Conservation (phyloP, 805 yeast species). For the Kodamaea kakaduensis region DNA sequence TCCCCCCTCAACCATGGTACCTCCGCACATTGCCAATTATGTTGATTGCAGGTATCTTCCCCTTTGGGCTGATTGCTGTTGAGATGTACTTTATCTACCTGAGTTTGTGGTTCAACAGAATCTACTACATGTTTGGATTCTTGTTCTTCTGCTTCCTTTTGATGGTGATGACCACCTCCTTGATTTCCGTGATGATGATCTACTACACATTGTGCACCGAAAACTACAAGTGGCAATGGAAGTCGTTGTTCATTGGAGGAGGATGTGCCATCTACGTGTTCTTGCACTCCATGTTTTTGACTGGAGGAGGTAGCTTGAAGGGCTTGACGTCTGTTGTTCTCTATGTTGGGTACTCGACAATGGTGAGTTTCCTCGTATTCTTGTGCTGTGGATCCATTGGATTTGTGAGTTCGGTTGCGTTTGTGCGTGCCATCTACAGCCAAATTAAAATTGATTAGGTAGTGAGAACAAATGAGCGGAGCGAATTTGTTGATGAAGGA, state of each 20-base stretch:
- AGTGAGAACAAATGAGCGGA: too few species aligned
- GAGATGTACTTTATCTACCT: slow-evolving; percentile 91
- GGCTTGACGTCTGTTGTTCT: slow-evolving; percentile 74
- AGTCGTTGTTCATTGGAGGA: slow-evolving; percentile 80
- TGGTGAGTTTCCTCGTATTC: slow-evolving; percentile 69
- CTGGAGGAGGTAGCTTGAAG: slow-evolving; percentile 59
- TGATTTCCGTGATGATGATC: slow-evolving; percentile 74
- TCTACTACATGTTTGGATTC: slow-evolving; percentile 97
- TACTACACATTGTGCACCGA: slow-evolving; percentile 86
- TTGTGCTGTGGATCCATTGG: slow-evolving; percentile 88
- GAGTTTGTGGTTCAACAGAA: slow-evolving; percentile 89
- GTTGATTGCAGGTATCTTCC: slow-evolving; percentile 82
- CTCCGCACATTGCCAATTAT: slow-evolving; percentile 63
- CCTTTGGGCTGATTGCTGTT: slow-evolving; percentile 91
- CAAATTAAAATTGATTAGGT: slow-evolving; percentile 78
- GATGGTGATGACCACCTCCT: slow-evolving; percentile 74
- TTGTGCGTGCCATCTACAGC: slow-evolving; percentile 74
- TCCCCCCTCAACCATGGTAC: slow-evolving; percentile 87
- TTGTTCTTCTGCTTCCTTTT: slow-evolving; percentile 81
- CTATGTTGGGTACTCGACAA: slow-evolving; percentile 76
- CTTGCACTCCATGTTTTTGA: slow-evolving; percentile 72
- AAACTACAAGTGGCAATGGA: slow-evolving; percentile 98
- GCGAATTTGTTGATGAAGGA: neutral
- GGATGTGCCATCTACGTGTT: slow-evolving; percentile 85
- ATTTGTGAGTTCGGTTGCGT: slow-evolving; percentile 65